phyloP scores from a whole-genome alignment of 176 grass and related monocot genomes.

The Areca catechu region DNA sequence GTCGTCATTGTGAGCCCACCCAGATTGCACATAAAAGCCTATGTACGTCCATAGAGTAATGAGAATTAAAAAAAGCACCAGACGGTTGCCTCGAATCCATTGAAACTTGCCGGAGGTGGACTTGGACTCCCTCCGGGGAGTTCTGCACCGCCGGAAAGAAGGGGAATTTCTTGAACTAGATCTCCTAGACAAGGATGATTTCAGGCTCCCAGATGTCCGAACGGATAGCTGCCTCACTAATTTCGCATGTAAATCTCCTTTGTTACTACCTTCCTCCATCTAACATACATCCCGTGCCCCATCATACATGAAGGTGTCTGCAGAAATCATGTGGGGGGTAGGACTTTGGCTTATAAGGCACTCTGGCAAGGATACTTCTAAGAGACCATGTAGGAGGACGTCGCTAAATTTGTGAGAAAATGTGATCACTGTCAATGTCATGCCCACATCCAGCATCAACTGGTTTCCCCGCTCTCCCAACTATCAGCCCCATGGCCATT shows the following conservation, averaged over 20 bases:
- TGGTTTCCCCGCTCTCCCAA: no score
- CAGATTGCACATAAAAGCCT: conserved; percentile 40
- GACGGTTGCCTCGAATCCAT: conserved; percentile 17
- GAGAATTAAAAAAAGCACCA: conserved; percentile 30
- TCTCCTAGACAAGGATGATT: conserved; percentile 20
- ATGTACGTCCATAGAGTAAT: conserved; percentile 36
- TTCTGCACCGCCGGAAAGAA: not conserved
- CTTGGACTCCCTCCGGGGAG: conserved; percentile 22
- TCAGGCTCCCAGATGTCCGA: conserved; percentile 11
- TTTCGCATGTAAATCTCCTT: conserved; percentile 24
- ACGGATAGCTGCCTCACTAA: conserved; percentile 14
- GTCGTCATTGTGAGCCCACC: conserved; percentile 32
- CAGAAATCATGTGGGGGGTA: no score
- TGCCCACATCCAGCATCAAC: no score
- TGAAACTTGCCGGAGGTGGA: conserved; percentile 1
- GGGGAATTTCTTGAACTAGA: conserved; percentile 17
- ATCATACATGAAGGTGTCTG: no score
- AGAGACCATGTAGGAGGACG: no score
- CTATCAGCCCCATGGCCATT: no score
- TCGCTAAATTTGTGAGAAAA: no score
- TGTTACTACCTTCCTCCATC: conserved; percentile 28
- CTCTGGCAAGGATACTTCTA: no score
- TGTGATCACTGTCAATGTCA: no score
- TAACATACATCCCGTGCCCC: no score
- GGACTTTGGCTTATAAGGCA: no score